phyloP scores from a whole-genome alignment of 352 stramenopile genomes.

The Phytophthora cactorum region DNA sequence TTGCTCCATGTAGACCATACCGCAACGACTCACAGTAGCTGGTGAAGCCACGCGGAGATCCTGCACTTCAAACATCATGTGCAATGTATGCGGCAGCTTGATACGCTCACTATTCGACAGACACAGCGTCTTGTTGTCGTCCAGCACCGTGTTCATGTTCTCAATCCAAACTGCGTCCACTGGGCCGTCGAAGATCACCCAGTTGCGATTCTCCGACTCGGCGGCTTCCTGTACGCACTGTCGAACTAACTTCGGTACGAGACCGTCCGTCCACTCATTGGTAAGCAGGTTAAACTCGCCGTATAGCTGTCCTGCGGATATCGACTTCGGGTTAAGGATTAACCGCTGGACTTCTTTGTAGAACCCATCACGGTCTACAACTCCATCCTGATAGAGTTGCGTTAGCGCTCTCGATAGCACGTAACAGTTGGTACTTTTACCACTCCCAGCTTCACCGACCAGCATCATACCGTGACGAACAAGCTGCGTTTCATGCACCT shows the following conservation, averaged over 20 bases:
- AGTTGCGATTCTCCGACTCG: slow-evolving; percentile 88
- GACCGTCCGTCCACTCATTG: slow-evolving; percentile 94
- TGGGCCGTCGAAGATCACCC: slow-evolving; percentile 92
- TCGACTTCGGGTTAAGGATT: slow-evolving; percentile 95
- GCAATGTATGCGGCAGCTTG: slow-evolving; percentile 84
- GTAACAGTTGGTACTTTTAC: slow-evolving; percentile 89
- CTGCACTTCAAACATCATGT: slow-evolving; percentile 95
- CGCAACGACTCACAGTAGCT: slow-evolving; percentile 89
- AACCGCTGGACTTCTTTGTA: slow-evolving; percentile 89
- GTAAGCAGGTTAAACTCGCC: slow-evolving; percentile 95
- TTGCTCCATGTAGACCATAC: slow-evolving; percentile 95
- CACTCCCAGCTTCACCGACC: slow-evolving; percentile 90
- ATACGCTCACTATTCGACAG: slow-evolving; percentile 89
- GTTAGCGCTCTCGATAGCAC: slow-evolving; percentile 79
- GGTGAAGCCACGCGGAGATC: slow-evolving; percentile 90
- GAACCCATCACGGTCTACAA: slow-evolving; percentile 86
- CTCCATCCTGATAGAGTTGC: slow-evolving; percentile 77
- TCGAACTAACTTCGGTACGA: slow-evolving; percentile 93
- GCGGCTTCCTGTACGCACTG: slow-evolving; percentile 83
- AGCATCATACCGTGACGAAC: slow-evolving; percentile 96
- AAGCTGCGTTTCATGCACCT: slow-evolving; percentile 91
- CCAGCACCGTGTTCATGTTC: slow-evolving; percentile 92
- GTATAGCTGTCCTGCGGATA: slow-evolving; percentile 95
- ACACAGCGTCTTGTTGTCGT: slow-evolving; percentile 91
- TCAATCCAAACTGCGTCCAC: slow-evolving; percentile 95